Conservation (phyloP, 129 eudicot genomes). For the Chrysanthemum makinoi region DNA sequence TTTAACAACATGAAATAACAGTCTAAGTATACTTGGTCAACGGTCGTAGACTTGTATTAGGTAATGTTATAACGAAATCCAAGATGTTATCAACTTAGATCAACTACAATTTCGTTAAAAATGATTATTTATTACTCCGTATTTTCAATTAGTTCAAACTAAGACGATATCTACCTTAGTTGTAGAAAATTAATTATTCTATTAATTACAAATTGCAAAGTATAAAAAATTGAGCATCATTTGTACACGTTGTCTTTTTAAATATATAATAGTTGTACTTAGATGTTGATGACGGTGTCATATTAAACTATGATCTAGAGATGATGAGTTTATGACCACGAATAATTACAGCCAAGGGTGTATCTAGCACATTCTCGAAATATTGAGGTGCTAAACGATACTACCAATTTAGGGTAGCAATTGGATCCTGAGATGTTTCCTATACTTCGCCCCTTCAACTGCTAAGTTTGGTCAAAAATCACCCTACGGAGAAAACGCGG, state of each 20-base stretch:
- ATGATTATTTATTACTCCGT: too few relatives aligned
- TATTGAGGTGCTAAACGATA: background rate
- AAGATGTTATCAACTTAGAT: too few relatives aligned
- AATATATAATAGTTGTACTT: constrained; percentile 10
- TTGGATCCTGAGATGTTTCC: constrained; percentile 25
- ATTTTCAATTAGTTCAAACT: too few relatives aligned
- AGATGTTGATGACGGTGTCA: constrained; percentile 12
- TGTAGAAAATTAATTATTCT: too few relatives aligned
- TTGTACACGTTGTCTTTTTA: background rate
- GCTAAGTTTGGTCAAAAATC: constrained; percentile 1
- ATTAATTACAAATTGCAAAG: too few relatives aligned
- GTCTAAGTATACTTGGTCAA: too few relatives aligned
- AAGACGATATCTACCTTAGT: too few relatives aligned
- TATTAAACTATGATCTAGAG: background rate
- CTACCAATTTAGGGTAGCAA: background rate
- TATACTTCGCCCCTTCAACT: background rate
- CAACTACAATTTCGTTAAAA: too few relatives aligned
- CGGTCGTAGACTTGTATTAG: too few relatives aligned
- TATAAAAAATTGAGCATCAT: background rate
- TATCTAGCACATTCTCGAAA: constrained; percentile 6
- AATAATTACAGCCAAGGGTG: background rate
- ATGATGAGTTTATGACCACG: background rate
- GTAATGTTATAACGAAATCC: too few relatives aligned
- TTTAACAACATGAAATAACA: too few relatives aligned
- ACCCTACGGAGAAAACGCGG: constrained; percentile 27